These are phyloP conservation scores for Oryza meridionalis DNA, from an alignment of 176 grass and related monocot genomes.

Conservation along the genomic window DNA sequence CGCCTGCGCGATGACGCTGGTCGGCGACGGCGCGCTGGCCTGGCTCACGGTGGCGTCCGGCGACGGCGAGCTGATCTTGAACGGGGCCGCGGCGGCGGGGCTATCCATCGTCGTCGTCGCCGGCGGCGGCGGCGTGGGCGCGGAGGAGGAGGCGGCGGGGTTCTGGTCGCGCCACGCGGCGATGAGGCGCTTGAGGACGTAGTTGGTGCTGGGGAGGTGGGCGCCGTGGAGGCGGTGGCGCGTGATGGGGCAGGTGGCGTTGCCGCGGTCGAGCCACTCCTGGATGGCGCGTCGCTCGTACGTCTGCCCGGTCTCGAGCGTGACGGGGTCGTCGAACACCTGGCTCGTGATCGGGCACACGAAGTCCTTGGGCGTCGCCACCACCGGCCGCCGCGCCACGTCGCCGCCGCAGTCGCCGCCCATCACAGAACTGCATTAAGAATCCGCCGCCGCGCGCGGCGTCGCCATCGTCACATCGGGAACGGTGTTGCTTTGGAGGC, in stretches of 20 bases:
- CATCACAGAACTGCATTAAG: constrained; percentile 24
- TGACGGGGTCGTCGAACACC: constrained; percentile 79
- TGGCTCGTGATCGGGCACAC: constrained; percentile 73
- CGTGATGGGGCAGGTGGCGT: constrained; percentile 75
- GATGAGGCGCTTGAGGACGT: constrained; percentile 77
- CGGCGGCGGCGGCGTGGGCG: neutral
- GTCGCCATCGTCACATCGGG: neutral
- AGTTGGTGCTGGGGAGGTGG: constrained; percentile 68
- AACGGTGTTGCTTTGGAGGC: constrained; percentile 9
- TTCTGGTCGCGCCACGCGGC: constrained; percentile 53
- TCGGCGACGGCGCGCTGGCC: constrained; percentile 45
- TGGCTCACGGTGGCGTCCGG: constrained; percentile 37
- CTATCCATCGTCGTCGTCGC: constrained; percentile 22
- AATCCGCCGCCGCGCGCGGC: neutral
- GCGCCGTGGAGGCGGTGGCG: constrained; percentile 53
- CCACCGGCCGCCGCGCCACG: neutral
- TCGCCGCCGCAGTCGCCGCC: neutral
- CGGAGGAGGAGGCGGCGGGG: constrained; percentile 25
- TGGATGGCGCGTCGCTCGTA: constrained; percentile 78
- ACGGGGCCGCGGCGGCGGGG: neutral
- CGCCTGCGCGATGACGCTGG: constrained; percentile 60
- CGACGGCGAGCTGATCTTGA: constrained; percentile 47
- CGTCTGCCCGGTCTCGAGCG: constrained; percentile 70
- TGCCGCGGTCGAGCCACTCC: constrained; percentile 72
- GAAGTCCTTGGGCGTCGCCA: constrained; percentile 68